Evolutionary conservation across 371 early-diverging fungal species (phyloP).

Genomic region (Chytridium lagenaria): DNA sequence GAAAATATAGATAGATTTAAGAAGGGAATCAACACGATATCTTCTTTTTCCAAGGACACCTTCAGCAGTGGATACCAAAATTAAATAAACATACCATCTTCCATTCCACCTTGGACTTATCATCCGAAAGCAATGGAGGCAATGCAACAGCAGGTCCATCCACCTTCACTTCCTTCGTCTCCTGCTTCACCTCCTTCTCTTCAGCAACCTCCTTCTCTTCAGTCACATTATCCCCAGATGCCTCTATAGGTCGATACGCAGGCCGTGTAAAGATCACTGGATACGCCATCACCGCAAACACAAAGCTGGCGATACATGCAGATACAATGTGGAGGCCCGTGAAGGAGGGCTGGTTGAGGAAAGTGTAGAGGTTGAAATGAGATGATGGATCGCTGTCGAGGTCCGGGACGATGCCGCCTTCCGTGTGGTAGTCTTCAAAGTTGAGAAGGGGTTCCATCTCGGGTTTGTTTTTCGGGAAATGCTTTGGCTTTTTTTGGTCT

Average conservation of each 20-base stretch:
- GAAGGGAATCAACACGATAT: constrained; percentile 13
- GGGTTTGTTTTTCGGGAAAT: no score
- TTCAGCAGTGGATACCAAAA: constrained; percentile 32
- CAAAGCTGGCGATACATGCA: constrained; percentile 16
- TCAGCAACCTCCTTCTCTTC: not conserved
- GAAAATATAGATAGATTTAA: not conserved
- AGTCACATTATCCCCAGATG: not conserved
- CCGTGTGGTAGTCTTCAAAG: no score
- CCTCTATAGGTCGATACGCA: not conserved
- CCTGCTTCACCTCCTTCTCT: no score
- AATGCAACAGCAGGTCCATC: constrained; percentile 1
- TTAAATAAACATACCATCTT: not conserved
- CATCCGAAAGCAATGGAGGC: not conserved
- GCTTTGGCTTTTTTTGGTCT: no score
- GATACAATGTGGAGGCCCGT: constrained; percentile 26
- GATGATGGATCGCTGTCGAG: no score
- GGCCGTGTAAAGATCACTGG: not conserved
- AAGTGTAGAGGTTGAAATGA: no score
- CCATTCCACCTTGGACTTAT: not conserved
- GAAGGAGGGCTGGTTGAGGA: constrained; percentile 20
- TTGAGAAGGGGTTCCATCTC: no score
- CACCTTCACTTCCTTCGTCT: constrained; percentile 13
- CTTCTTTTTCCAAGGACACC: constrained; percentile 18
- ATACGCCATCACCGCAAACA: constrained; percentile 12
- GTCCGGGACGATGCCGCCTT: no score